Evolutionary conservation across 352 stramenopile species (phyloP), one percentile per base, ranked within the genome.

Genomic region (Peronospora farinosa): DNA sequence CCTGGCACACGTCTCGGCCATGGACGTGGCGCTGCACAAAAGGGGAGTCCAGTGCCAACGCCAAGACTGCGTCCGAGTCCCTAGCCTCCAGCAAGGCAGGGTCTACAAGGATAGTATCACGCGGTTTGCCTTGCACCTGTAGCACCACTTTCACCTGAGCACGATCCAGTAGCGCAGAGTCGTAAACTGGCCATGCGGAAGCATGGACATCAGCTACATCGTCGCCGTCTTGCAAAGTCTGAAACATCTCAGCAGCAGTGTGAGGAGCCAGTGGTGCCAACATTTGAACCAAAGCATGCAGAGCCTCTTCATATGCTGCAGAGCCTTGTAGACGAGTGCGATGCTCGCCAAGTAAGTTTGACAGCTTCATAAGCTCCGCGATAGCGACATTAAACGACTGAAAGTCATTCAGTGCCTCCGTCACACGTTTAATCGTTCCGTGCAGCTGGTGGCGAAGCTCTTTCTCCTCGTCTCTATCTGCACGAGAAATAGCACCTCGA

Each of bases 351-450:
- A 95, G 64, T 31, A 71, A 35, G 51, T 95, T 95, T 19, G 81
- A 91, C 17, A 95, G 72, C 70, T 95, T 95, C 84, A 95, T 95
- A 11, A 95, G 73, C 61, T 95, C 83, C 6, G 84, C 84, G 54
- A 95, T 92, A 39, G 83, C 83, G 16, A 95, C 84, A 51, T 94
- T 94, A 60, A 95, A 95, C 33, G 83, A 84, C 57, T 93, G 80
- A 48, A 78, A 74, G 38, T 80, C 57, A 30, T 87, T 74, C 36
- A 95, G 51, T 9, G 76, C 78, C 21, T 91, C 71, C 0, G 83
- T 90, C 35, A 93, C 84, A 19, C 78, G 76, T 61, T 91, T 77
- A 62, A 94, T 92, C 11, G 79, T 78, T n/a, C 64, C 65, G 45
- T 94, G 83, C 15, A 92, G 49, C 32, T 83, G 60, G 17, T 86